Percentiles rank a stretch among this genome's conserved stretches.
Evolutionary conservation across 805 yeast species (phyloP).

Genomic region (Sugiyamaella americana): DNA sequence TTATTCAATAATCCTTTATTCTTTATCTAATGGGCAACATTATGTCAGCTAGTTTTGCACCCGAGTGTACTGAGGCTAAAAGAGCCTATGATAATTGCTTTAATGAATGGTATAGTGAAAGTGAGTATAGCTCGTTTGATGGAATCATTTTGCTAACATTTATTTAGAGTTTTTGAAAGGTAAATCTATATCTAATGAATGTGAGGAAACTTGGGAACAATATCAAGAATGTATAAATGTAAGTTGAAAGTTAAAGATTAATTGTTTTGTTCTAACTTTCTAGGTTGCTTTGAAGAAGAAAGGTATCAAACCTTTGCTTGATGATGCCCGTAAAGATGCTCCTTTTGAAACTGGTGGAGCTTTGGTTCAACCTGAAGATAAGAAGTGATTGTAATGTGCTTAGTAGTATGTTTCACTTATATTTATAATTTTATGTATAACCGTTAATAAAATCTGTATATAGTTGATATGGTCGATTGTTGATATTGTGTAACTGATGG

Average conservation of each 20-base stretch:
- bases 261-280: slow-evolving; percentile 4
- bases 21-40: slow-evolving; percentile 67
- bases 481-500: no score
- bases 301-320: slow-evolving; percentile 76
- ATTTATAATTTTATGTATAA: no score
- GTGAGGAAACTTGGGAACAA: slow-evolving; percentile 81
- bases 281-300: slow-evolving; percentile 54
- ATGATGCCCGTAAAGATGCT: slow-evolving; percentile 83
- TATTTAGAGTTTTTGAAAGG: slow-evolving; percentile 40
- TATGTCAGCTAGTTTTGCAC: slow-evolving; percentile 89
- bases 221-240: slow-evolving; percentile 84
- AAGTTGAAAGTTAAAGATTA: slow-evolving; percentile 20
- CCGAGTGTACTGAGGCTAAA: slow-evolving; percentile 88
- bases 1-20: no score
- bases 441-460: no score
- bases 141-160: slow-evolving; percentile 4
- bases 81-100: slow-evolving; percentile 87
- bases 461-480: no score
- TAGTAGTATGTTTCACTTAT: no score
- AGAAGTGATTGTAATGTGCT: no score
- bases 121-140: slow-evolving; percentile 29
- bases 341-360: slow-evolving; percentile 56
- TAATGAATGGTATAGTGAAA: slow-evolving; percentile 91
- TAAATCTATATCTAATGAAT: slow-evolving; percentile 67
- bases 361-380: slow-evolving; percentile 11